Conservation (phyloP, 805 yeast species). For the Candida vaughaniae region DNA sequence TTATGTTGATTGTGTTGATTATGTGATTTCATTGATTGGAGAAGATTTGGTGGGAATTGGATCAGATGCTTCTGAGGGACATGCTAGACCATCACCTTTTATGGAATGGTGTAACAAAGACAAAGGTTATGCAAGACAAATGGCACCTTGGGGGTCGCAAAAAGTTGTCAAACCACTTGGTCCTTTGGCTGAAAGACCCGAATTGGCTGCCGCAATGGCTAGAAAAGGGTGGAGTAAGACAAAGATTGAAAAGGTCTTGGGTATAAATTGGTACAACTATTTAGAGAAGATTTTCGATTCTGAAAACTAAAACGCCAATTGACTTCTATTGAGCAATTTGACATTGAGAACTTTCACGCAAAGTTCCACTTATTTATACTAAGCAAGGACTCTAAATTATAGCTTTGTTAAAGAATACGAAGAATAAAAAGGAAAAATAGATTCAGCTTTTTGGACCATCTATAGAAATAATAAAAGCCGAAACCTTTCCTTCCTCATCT, state of each 20-base stretch:
- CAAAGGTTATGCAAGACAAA: slow-evolving; percentile 13
- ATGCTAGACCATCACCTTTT: slow-evolving; percentile 13
- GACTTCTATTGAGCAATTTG: too few species aligned
- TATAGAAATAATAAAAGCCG: too few species aligned
- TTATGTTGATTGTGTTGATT: slow-evolving; percentile 14
- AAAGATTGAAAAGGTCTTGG: slow-evolving; percentile 14
- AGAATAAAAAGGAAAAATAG: too few species aligned
- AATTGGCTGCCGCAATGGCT: slow-evolving; percentile 14
- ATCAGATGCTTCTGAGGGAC: slow-evolving; percentile 27
- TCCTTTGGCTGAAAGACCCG: slow-evolving; percentile 12
- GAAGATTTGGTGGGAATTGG: slow-evolving; percentile 16
- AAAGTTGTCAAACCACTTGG: slow-evolving; percentile 15
- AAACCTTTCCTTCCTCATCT: too few species aligned
- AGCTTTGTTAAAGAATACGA: too few species aligned
- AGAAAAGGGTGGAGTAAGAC: slow-evolving; percentile 13
- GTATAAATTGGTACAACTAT: slow-evolving; percentile 13
- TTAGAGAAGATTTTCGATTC: slow-evolving; percentile 10
- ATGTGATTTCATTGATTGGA: slow-evolving; percentile 13
- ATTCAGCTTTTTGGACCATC: too few species aligned
- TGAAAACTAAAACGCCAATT: neutral
- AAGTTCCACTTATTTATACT: too few species aligned
- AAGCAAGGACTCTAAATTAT: too few species aligned
- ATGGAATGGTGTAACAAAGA: slow-evolving; percentile 16
- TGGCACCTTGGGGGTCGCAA: slow-evolving; percentile 16
- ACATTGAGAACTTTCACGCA: too few species aligned